Base-by-base conservation (phyloP, 2,329 filamentous ascomycete species). In the Colletotrichum incanum region DNA sequence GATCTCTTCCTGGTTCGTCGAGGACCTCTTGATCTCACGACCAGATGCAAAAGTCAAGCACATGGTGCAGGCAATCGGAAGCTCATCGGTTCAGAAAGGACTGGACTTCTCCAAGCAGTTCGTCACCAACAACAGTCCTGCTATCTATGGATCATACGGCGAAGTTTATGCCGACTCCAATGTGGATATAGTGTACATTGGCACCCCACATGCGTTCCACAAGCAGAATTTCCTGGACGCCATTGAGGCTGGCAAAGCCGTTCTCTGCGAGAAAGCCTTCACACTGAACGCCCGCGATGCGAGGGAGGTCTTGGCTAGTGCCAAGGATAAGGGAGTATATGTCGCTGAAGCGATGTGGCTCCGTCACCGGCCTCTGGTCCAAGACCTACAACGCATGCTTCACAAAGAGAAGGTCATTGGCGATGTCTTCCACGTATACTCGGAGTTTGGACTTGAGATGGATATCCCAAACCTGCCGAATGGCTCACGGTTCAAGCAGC, bases 301-400 rank as follows among this genome's bases (percentile, higher is more conserved):
- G 0, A 77, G 73, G 34, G 80, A 84, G 52, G 81, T 86, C 3
- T 80, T 85, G 18, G 79, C 74, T 0, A 81, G 82, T 0, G 85
- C 85, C 0, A 77, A 79, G 67, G 68, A 74, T 37, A 82, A 82
- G 68, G 80, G 81, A 11, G 80, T 86, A 3, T 86, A 83, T 66
- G 74, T 86, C 31, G 83, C 84, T 78, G 85, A 86, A 74, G 85
- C 84, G 14, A 82, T 86, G 81, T 86, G 84, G 85, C 82, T 82
- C 3, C 81, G 84, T 14, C 83, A 83, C 76, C 83, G 79, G 23
- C 83, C 85, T 0, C 74, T 86, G 2, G 77, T 82, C 2, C 76
- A 75, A 45, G 76, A 78, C 7, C 68, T 86, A 0, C 78, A 79
- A 55, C 75, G 76, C 14, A 52, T 84, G 0, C 65, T 86, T 0